These are phyloP conservation scores for Boletus nobilissimus DNA, from an alignment of 1,284 basidiomycete species.

Conservation along the genomic window DNA sequence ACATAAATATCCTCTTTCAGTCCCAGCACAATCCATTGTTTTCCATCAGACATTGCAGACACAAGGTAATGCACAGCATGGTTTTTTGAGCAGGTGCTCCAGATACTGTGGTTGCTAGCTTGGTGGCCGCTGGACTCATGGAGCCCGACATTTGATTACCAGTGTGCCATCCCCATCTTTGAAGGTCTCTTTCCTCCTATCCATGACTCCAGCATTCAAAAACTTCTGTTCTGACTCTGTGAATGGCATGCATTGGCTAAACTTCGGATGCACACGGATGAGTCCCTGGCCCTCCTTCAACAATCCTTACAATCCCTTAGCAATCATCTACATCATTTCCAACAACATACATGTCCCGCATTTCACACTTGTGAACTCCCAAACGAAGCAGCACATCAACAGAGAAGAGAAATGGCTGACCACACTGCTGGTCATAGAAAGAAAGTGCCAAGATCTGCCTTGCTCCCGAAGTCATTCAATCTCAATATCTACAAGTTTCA, in stretches of 20 bases:
- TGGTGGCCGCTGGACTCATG: too few species aligned
- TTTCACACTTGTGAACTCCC: not conserved
- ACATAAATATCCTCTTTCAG: too few species aligned
- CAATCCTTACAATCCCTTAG: not conserved
- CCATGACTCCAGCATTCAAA: not conserved
- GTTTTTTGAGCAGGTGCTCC: too few species aligned
- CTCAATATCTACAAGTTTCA: not conserved
- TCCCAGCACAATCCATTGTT: not conserved
- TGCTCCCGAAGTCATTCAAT: not conserved
- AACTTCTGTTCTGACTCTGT: not conserved
- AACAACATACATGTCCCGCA: not conserved
- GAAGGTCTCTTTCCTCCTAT: too few species aligned
- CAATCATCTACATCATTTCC: not conserved
- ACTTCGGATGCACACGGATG: not conserved
- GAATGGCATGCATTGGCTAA: not conserved
- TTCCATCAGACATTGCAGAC: constrained; percentile 4
- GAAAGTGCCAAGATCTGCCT: not conserved
- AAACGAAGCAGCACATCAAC: not conserved
- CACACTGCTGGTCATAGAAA: not conserved
- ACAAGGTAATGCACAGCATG: not conserved
- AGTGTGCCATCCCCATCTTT: too few species aligned
- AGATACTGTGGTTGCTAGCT: too few species aligned
- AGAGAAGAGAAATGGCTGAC: not conserved
- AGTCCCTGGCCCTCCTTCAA: constrained; percentile 8
- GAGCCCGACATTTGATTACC: too few species aligned